These are phyloP conservation scores for Crithidia expoeki DNA, from an alignment of 208 protist genomes.

Conservation along the genomic window DNA sequence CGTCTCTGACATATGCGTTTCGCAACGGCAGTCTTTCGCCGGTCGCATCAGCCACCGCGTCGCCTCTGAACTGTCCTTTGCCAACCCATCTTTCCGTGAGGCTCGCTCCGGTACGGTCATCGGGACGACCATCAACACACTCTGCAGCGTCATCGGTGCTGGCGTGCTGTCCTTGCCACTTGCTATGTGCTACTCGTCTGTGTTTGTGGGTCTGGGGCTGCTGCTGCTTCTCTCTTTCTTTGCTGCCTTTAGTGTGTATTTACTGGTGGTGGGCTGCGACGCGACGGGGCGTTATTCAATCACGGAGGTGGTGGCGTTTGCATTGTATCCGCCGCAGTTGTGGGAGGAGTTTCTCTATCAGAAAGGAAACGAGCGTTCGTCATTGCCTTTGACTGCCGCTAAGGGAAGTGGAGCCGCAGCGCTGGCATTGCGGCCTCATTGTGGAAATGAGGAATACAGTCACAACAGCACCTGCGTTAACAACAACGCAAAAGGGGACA, in stretches of 20 bases:
- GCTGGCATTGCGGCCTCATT: no score
- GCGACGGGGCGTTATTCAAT: constrained; percentile 58
- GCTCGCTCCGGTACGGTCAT: constrained; percentile 44
- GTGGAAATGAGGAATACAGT: no score
- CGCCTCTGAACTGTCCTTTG: constrained; percentile 53
- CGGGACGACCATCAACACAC: constrained; percentile 66
- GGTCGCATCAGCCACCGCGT: constrained; percentile 56
- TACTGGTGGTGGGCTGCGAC: constrained; percentile 58
- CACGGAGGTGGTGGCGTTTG: constrained; percentile 64
- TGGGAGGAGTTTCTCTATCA: constrained; percentile 56
- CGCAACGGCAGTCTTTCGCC: constrained; percentile 40
- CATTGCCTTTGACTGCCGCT: not conserved
- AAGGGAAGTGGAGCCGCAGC: no score
- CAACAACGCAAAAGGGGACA: no score
- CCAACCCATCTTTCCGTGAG: constrained; percentile 30
- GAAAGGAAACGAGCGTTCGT: constrained; percentile 1
- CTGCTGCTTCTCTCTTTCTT: constrained; percentile 43
- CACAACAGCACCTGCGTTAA: not conserved
- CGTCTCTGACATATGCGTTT: constrained; percentile 19
- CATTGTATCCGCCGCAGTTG: constrained; percentile 48
- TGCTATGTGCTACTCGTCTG: constrained; percentile 65
- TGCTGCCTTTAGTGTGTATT: constrained; percentile 56
- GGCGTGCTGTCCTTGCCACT: constrained; percentile 73
- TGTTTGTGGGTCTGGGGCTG: constrained; percentile 44
- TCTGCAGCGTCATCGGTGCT: constrained; percentile 79